Evolutionary conservation across 164 flowering plant species (phyloP).

Genomic region (grape (Vitis vinifera)): ASM3070453v1 NC_081822.1:8981501-8982000

Average conservation of each 20-base stretch:
- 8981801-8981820: slow-evolving; percentile 85
- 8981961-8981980: no score
- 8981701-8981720: slow-evolving; percentile 66
- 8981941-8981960: no score
- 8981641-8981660: slow-evolving; percentile 94
- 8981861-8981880: slow-evolving; percentile 16
- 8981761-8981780: slow-evolving; percentile 52
- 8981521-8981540: no score
- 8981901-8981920: not conserved
- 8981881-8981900: not conserved
- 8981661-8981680: slow-evolving; percentile 69
- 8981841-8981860: slow-evolving; percentile 80
- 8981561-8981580: no score
- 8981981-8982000: no score
- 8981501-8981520: no score
- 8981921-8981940: no score
- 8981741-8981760: slow-evolving; percentile 79
- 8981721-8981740: slow-evolving; percentile 81
- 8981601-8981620: slow-evolving; percentile 39
- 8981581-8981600: no score
- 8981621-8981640: slow-evolving; percentile 92
- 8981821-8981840: slow-evolving; percentile 98
- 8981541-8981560: no score
- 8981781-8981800: slow-evolving; percentile 64
- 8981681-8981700: slow-evolving; percentile 54